Percentiles rank a stretch among this genome's conserved stretches.
phyloP scores from a whole-genome alignment of 169 alveolate species.

The Toxoplasma gondii region DNA sequence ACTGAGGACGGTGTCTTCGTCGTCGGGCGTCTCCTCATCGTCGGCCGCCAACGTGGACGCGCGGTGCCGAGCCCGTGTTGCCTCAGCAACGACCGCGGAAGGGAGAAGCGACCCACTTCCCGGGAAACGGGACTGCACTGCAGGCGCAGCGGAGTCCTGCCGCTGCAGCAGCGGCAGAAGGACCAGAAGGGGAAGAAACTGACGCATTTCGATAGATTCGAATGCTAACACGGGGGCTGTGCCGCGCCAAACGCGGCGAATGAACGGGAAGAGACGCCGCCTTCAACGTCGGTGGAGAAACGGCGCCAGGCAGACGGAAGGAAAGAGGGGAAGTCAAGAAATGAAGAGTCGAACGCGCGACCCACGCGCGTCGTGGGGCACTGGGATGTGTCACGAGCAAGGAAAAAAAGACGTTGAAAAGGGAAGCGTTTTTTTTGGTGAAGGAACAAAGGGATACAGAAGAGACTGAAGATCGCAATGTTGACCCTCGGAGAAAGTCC shows the following conservation, averaged over 20 bases:
- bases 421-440: no score
- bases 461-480: no score
- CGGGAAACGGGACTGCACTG: background rate
- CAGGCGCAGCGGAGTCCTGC: background rate
- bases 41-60: background rate
- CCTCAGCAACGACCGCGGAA: background rate
- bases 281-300: background rate
- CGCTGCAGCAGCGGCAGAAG: slow-evolving; percentile 7
- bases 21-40: background rate
- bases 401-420: no score
- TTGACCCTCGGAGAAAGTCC: background rate
- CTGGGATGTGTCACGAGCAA: no score
- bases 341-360: background rate
- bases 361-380: no score
- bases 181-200: background rate
- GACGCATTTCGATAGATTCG: background rate
- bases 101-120: background rate
- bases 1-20: slow-evolving; percentile 3
- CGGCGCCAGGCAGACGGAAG: background rate
- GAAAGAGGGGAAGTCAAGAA: background rate
- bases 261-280: background rate
- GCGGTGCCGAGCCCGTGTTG: background rate
- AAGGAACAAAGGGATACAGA: no score
- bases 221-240: background rate
- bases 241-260: background rate